phyloP scores from a whole-genome alignment of 768 basidiomycete species.

The Dendrothele bispora region DNA sequence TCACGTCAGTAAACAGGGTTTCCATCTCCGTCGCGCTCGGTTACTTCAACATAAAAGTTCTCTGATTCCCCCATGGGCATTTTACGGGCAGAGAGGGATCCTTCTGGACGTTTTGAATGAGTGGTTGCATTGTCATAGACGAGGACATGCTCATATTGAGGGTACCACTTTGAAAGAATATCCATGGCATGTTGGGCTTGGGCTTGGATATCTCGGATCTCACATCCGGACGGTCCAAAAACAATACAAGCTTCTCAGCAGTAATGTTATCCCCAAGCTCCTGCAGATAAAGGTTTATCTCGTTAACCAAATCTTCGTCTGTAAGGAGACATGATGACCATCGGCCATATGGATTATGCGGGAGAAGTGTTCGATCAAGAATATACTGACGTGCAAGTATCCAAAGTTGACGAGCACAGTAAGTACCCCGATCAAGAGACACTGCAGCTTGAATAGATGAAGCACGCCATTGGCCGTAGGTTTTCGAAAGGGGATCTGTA shows the following conservation, averaged over 20 bases:
- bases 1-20: not conserved
- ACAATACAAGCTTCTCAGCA: slow-evolving; percentile 23
- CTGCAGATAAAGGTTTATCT: slow-evolving; percentile 24
- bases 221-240: slow-evolving; percentile 15
- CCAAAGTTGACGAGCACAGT: slow-evolving; percentile 19
- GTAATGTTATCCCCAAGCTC: slow-evolving; percentile 23
- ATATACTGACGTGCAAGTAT: slow-evolving; percentile 17
- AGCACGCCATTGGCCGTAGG: slow-evolving; percentile 20
- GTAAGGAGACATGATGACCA: slow-evolving; percentile 18
- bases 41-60: not conserved
- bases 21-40: not conserved
- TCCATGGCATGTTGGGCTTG: slow-evolving; percentile 28
- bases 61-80: not conserved
- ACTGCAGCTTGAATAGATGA: slow-evolving; percentile 21
- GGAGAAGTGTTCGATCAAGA: slow-evolving; percentile 18
- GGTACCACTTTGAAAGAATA: not conserved
- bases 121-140: slow-evolving; percentile 3
- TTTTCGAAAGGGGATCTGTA: slow-evolving; percentile 9
- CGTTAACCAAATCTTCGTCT: slow-evolving; percentile 28
- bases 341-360: slow-evolving; percentile 25
- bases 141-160: not conserved
- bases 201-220: slow-evolving; percentile 8
- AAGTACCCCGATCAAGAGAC: slow-evolving; percentile 11
- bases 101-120: not conserved
- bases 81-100: not conserved